phyloP scores from a whole-genome alignment of 768 basidiomycete genomes.

The Mycena indigotica region DNA sequence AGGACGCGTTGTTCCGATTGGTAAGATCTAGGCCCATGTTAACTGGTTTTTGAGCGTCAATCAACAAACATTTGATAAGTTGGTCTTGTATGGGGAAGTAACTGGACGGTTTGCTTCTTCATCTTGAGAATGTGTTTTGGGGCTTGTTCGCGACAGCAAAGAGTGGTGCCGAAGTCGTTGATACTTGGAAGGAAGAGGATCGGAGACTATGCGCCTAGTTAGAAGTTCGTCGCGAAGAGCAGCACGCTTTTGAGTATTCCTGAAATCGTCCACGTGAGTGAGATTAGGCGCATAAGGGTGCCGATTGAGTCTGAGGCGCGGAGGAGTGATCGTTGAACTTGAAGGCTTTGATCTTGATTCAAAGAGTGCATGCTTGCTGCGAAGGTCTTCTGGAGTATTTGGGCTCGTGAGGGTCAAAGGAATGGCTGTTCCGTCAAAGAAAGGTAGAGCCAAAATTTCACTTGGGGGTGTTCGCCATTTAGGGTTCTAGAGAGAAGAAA shows the following conservation, averaged over 20 bases:
- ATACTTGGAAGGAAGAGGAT: slow-evolving; percentile 28
- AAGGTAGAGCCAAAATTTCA: slow-evolving; percentile 33
- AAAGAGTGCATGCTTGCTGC: slow-evolving; percentile 18
- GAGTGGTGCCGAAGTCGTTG: not conserved
- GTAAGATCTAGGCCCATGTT: slow-evolving; percentile 12
- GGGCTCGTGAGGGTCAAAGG: slow-evolving; percentile 7
- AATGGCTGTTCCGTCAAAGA: slow-evolving; percentile 27
- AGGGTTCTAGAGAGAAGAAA: slow-evolving; percentile 27
- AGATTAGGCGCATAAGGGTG: slow-evolving; percentile 13
- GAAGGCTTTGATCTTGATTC: slow-evolving; percentile 8
- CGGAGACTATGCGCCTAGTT: slow-evolving; percentile 35
- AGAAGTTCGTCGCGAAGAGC: slow-evolving; percentile 23
- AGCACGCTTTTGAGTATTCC: slow-evolving; percentile 25
- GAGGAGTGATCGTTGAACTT: slow-evolving; percentile 2
- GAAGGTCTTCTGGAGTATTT: slow-evolving; percentile 9
- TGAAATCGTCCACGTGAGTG: slow-evolving; percentile 23
- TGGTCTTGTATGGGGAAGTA: not conserved
- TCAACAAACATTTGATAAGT: too few relatives aligned
- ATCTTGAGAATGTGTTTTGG: not conserved
- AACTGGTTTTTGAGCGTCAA: too few relatives aligned
- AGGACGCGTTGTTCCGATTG: slow-evolving; percentile 42
- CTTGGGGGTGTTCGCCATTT: slow-evolving; percentile 29
- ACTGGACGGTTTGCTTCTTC: not conserved
- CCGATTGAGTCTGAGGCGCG: slow-evolving; percentile 2
- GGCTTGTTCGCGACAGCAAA: not conserved